phyloP scores from a whole-genome alignment of 495 filamentous ascomycete genomes.

The Letharia lupina region DNA sequence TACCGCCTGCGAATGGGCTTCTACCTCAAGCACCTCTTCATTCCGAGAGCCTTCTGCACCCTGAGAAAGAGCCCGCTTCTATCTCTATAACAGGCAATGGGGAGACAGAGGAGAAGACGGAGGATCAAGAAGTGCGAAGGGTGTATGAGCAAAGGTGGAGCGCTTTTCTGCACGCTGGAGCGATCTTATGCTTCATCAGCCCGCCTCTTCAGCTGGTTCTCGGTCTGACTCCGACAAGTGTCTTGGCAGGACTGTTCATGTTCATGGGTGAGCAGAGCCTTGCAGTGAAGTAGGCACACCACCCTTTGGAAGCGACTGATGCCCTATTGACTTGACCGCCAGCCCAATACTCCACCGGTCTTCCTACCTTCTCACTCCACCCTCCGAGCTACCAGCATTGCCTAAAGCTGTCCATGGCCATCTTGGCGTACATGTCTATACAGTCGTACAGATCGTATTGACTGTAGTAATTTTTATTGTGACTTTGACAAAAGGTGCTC shows the following conservation, averaged over 20 bases:
- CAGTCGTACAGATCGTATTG: conserved; percentile 50
- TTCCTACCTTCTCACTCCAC: conserved; percentile 55
- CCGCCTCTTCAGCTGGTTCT: conserved; percentile 63
- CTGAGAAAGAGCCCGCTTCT: conserved; percentile 36
- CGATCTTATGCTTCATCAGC: conserved; percentile 53
- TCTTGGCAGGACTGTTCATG: conserved; percentile 60
- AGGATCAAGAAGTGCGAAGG: conserved; percentile 36
- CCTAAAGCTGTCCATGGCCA: conserved; percentile 42
- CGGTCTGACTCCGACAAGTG: conserved; percentile 59
- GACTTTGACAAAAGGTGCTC: conserved; percentile 55
- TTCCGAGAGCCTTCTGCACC: conserved; percentile 57
- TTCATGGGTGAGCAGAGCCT: conserved; percentile 69
- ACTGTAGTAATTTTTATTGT: conserved; percentile 56
- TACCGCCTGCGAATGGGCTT: conserved; percentile 62
- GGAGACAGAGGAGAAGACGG: conserved; percentile 31
- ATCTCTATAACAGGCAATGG: conserved; percentile 7
- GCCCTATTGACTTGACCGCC: conserved; percentile 12
- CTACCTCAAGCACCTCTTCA: conserved; percentile 63
- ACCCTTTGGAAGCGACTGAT: background rate
- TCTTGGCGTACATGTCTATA: conserved; percentile 54
- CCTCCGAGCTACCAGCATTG: conserved; percentile 53
- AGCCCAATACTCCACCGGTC: conserved; percentile 56
- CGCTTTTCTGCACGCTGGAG: conserved; percentile 51
- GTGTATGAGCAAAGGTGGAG: conserved; percentile 67
- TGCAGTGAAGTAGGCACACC: conserved; percentile 46